Conservation (phyloP, 2,329 filamentous ascomycete species). For the Hypoxylon sp. region DNA sequence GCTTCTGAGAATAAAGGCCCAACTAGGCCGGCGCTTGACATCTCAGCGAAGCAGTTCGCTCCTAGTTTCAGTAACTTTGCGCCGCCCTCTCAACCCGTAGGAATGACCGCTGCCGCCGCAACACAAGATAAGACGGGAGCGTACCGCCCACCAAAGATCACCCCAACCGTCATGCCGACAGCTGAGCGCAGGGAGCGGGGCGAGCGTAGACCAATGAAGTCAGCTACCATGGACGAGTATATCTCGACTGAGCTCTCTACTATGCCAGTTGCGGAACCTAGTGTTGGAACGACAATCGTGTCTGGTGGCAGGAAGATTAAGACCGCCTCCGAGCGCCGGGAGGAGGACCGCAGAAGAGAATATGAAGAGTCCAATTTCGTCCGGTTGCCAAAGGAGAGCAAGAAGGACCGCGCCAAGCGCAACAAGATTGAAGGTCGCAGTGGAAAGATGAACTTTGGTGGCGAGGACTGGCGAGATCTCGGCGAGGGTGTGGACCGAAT, state of each 20-base stretch:
- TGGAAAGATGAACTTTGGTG: constrained; percentile 80
- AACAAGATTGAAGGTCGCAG: constrained; percentile 65
- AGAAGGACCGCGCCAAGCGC: constrained; percentile 84
- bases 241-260: constrained; percentile 85
- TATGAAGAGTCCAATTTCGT: constrained; percentile 97
- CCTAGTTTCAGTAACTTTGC: constrained; percentile 58
- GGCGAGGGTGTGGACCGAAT: constrained; percentile 90
- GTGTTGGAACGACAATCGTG: constrained; percentile 90
- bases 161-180: constrained; percentile 86
- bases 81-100: constrained; percentile 53
- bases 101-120: constrained; percentile 53
- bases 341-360: constrained; percentile 82
- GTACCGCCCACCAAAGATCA: constrained; percentile 90
- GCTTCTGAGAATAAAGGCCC: constrained; percentile 51
- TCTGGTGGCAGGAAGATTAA: constrained; percentile 84
- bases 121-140: constrained; percentile 73
- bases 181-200: constrained; percentile 73
- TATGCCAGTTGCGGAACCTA: constrained; percentile 87
- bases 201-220: constrained; percentile 76
- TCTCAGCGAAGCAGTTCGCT: constrained; percentile 55
- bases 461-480: constrained; percentile 92
- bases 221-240: constrained; percentile 92
- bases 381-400: constrained; percentile 86
- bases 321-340: constrained; percentile 80
- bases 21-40: constrained; percentile 40